phyloP scores from a whole-genome alignment of 2,329 filamentous ascomycete species.

The Talaromyces sp. region DNA sequence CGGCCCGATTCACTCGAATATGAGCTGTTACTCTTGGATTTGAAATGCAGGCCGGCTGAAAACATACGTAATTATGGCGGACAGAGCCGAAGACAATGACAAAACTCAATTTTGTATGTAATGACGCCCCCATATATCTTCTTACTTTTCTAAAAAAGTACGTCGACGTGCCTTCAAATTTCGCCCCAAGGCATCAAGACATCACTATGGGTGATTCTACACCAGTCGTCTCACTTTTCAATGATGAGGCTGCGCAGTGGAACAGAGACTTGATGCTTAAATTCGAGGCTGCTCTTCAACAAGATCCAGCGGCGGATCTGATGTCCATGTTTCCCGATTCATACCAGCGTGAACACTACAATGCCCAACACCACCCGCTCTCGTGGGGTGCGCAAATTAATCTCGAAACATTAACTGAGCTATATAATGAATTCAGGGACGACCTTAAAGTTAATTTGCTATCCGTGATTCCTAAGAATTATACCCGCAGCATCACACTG shows the following conservation, averaged over 20 bases:
- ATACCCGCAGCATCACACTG: slow-evolving; percentile 18
- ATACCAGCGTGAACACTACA: slow-evolving; percentile 17
- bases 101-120: no score
- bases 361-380: slow-evolving; percentile 10
- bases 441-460: slow-evolving; percentile 20
- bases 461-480: slow-evolving; percentile 17
- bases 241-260: slow-evolving; percentile 17
- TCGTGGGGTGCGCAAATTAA: slow-evolving; percentile 19
- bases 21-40: no score
- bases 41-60: no score
- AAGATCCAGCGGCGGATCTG: slow-evolving; percentile 19
- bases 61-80: no score
- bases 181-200: no score
- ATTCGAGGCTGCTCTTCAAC: slow-evolving; percentile 18
- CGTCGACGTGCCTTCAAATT: no score
- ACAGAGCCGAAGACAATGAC: no score
- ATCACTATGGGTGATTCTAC: not conserved
- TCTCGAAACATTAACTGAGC: slow-evolving; percentile 12
- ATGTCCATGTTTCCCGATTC: slow-evolving; percentile 18
- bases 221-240: slow-evolving; percentile 7
- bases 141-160: no score
- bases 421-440: slow-evolving; percentile 11
- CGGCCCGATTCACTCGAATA: no score
- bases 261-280: slow-evolving; percentile 19
- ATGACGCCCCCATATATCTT: no score